Percentiles rank a stretch among this genome's conserved stretches.
These are phyloP conservation scores for Fusarium sp. DNA, from an alignment of 2,329 filamentous ascomycete species.

Conservation along the genomic window DNA sequence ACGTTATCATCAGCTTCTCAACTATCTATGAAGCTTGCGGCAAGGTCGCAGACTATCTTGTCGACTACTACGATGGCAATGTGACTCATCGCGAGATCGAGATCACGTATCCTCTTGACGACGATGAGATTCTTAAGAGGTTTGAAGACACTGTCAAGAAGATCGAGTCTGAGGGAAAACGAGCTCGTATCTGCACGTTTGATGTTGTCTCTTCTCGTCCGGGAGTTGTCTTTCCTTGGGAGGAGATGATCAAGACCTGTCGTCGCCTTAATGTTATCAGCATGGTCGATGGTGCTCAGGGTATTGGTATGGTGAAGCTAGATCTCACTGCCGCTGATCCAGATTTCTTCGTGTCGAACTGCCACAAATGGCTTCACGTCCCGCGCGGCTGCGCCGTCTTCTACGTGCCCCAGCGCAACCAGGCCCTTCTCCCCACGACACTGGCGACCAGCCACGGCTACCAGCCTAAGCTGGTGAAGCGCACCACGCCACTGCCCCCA, in stretches of 20 bases:
- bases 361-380: constrained; percentile 89
- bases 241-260: constrained; percentile 74
- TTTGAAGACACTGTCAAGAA: constrained; percentile 72
- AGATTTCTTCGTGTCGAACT: constrained; percentile 90
- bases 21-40: constrained; percentile 85
- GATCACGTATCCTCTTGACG: constrained; percentile 76
- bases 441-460: constrained; percentile 88
- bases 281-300: constrained; percentile 87
- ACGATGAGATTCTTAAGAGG: constrained; percentile 71
- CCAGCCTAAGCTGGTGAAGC: constrained; percentile 57
- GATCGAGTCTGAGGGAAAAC: constrained; percentile 68
- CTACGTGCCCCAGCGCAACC: constrained; percentile 82
- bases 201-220: constrained; percentile 86
- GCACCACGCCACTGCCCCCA: constrained; percentile 59
- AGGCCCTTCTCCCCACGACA: constrained; percentile 78
- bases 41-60: constrained; percentile 77
- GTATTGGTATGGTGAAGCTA: constrained; percentile 81
- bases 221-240: constrained; percentile 84
- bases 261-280: constrained; percentile 76
- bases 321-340: constrained; percentile 76
- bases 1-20: constrained; percentile 83
- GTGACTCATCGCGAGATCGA: constrained; percentile 67
- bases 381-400: constrained; percentile 86
- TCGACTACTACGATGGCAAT: constrained; percentile 70
- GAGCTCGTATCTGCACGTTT: constrained; percentile 75